phyloP scores from a whole-genome alignment of 2,329 filamentous ascomycete genomes.

The Penicillium sp. region DNA sequence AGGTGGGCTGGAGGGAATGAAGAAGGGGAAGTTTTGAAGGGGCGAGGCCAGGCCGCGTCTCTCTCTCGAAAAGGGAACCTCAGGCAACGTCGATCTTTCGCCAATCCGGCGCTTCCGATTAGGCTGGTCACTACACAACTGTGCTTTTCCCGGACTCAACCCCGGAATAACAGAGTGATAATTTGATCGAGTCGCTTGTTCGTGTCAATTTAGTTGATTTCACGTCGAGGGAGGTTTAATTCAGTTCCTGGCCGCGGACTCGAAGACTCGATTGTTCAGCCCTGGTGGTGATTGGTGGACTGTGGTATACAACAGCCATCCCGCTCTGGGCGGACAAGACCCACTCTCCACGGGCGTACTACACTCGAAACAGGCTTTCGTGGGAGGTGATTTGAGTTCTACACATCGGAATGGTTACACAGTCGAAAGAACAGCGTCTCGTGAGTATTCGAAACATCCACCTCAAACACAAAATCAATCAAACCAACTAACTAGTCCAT shows the following conservation, averaged over 20 bases:
- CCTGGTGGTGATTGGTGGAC: constrained; percentile 23
- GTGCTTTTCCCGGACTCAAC: neutral
- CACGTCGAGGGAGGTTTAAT: neutral
- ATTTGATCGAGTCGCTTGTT: neutral
- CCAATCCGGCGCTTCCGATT: constrained; percentile 35
- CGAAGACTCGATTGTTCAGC: constrained; percentile 28
- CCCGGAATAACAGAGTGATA: neutral
- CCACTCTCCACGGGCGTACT: constrained; percentile 7
- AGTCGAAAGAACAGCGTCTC: constrained; percentile 22
- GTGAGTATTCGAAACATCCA: constrained; percentile 9
- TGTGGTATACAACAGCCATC: constrained; percentile 5
- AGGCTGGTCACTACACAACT: neutral
- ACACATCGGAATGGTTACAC: neutral
- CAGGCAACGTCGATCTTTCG: constrained; percentile 17
- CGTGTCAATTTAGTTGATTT: neutral
- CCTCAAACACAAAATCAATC: neutral
- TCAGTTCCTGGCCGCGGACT: constrained; percentile 1
- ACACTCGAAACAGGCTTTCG: neutral
- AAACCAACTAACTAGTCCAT: constrained; percentile 5
- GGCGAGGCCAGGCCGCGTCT: constrained; percentile 4
- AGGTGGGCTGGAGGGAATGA: constrained; percentile 11
- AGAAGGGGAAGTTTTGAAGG: constrained; percentile 16
- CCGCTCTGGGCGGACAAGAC: constrained; percentile 9
- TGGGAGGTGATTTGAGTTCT: neutral
- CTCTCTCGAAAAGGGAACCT: constrained; percentile 4